Evolutionary conservation across 768 basidiomycete species (phyloP), one percentile per base, ranked within the genome.

Genomic region (Mycena albidolilacea): DNA sequence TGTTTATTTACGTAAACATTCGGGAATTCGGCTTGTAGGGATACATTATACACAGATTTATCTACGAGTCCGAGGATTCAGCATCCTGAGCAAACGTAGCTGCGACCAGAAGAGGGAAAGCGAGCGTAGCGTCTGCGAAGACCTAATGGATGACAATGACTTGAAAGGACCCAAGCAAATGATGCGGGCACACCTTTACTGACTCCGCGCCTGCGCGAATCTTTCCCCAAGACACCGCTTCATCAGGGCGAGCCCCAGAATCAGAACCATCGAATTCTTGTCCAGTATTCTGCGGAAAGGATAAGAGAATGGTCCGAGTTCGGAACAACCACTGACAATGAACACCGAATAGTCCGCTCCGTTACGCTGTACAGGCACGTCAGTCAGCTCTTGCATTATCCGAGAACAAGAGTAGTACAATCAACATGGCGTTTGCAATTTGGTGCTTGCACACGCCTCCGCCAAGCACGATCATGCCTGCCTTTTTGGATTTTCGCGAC

Each of bases 261-360:
- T 99, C 97, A 9, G 97, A 98, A 2, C 98, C 98, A 80, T 99
- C 98, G 76, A 98, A 99, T 85, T 99, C 98, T 85, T 99, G 97
- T 0, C 97, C 98, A 2, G 98, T 99, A 79, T 99, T 99, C 95
- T 96, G 74, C 84, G 66, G 12, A 65, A 65, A 14, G 39, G 7
- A 37, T 71, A 14, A 72, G 37, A 54, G 55, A 39, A 70, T 19
- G 64, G 30, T 7, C 43, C 62, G 30, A 19, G 41, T 21, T 19
- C 44, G 60, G 23, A 38, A 7, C 35, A 30, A 7, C 14, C 38
- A 81, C 93, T 73, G 76, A 95, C 95, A 75, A 99, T 97, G 80
- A 93, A 99, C 14, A 99, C 97, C 3, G 97, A 95, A 77, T 90
- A 99, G 81, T 99, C 98, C 10, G 98, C 98, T 10, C 98, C 98